These are phyloP conservation scores for Pichia sp. DNA, from an alignment of 1,139 yeast genomes.

Conservation along the genomic window DNA sequence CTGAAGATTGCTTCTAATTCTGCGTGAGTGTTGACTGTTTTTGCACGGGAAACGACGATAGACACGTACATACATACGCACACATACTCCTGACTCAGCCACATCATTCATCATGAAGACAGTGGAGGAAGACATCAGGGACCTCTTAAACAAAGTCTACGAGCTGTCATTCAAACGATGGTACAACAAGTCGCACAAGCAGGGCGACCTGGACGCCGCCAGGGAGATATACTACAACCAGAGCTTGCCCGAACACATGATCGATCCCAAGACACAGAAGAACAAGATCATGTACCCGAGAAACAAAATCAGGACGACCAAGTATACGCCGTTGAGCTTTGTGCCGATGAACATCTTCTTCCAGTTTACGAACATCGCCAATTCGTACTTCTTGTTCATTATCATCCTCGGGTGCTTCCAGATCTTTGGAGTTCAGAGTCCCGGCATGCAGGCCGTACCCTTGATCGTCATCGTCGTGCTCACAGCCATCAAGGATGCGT, in stretches of 20 bases:
- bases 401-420: conserved; percentile 49
- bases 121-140: conserved; percentile 16
- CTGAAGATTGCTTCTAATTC: not conserved
- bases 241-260: conserved; percentile 29
- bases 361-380: conserved; percentile 56
- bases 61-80: no score
- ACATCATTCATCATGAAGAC: conserved; percentile 16
- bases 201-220: conserved; percentile 10
- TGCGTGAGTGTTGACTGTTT: no score
- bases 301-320: conserved; percentile 58
- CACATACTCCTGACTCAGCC: not conserved
- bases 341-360: conserved; percentile 49
- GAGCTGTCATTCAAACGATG: conserved; percentile 4
- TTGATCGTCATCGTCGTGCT: conserved; percentile 53
- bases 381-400: conserved; percentile 49
- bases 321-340: conserved; percentile 54
- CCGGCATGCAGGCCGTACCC: conserved; percentile 55
- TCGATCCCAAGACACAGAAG: conserved; percentile 26
- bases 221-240: conserved; percentile 30
- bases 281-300: conserved; percentile 39
- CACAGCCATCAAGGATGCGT: conserved; percentile 55
- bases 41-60: no score
- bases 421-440: conserved; percentile 57
- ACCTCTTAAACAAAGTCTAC: conserved; percentile 1
- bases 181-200: conserved; percentile 5